Base-by-base conservation (phyloP, 306 rosid genomes). In the Cucumis cinereus region DNA sequence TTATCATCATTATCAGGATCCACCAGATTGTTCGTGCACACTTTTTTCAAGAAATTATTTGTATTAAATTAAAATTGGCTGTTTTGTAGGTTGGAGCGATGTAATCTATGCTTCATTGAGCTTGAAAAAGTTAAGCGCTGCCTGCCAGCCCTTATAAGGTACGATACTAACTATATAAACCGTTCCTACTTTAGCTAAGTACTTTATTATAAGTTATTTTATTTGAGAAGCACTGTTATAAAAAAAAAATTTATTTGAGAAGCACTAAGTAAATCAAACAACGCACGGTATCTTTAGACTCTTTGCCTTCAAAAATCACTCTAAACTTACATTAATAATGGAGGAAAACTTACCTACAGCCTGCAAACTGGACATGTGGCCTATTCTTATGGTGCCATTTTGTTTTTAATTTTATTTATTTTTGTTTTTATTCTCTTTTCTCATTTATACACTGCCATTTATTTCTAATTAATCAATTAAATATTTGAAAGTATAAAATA, bases 101-200 rank as follows among this genome's bases (percentile, higher is more conserved):
- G 96, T 87, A 94, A 92, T 82, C 68, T 82, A 49, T 94, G 99
- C 90, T 94, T 86, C 84, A 52, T 89, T 77, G 99, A 94, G 89
- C 97, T 94, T 66, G 97, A 94, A 84, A 92, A 92, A 81, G 92
- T 92, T 56, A 90, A 90, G 83, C 74, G 81, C 77, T 71, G 85
- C 81, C 74, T 94, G 73, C 89, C 92, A 49, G 83, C 88, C 76
- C 88, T 94, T 66, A 78, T 83, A 56, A 92, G 99, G 99, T 53
- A 53, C 11, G 54, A 11, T 91, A 81, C 12, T 0, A 1, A 41
- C 50, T 38, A 33, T 35, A 49, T 47, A 4, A 47, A 4, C 19
- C 17, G 3, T 3, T 47, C 19, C 1, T 47, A 47, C 4, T 47
- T 47, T 47, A 14, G 53, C 17, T 47, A 47, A 47, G 53, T 19